Base-by-base conservation (phyloP, 179 eudicot species). In the Drosera spatulata region DNA sequence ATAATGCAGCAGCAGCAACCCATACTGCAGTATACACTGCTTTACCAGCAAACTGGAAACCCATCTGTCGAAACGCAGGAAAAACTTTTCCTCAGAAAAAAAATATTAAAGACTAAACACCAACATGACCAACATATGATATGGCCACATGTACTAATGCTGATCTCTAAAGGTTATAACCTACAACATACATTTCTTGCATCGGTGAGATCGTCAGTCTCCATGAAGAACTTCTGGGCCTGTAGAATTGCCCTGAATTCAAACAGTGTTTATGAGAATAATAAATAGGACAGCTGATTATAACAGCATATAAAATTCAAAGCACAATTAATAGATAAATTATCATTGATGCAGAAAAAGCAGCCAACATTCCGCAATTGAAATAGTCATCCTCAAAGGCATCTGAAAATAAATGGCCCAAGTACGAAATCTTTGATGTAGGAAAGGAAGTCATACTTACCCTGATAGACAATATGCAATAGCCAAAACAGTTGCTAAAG, bases 41-140 rank as follows among this genome's bases (percentile, higher is more conserved):
- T 85, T 80, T 88, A 51, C 91, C 95, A 80, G 96, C 95, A 85
- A 91, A 91, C 66, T 91, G 87, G 68, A 84, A 85, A 48, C 95
- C 91, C 96, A 88, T 82, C 96, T 91, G 82, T 63, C 58, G 62
- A 45, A 42, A 47, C 42, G n/a, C 11, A 61, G 14, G 45, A 7
- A 40, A 15, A 13, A 13, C 7, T 53, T 53, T 6, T 22, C 33
- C 33, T 22, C n/a, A n/a, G n/a, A n/a, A n/a, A n/a, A n/a, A n/a
- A n/a, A n/a, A n/a, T n/a, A n/a, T n/a, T n/a, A n/a, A n/a, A n/a
- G n/a, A n/a, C n/a, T n/a, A n/a, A n/a, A n/a, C n/a, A n/a, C n/a
- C n/a, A n/a, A n/a, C n/a, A n/a, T n/a, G n/a, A n/a, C n/a, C n/a
- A n/a, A n/a, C n/a, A n/a, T n/a, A n/a, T n/a, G n/a, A n/a, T n/a